Conservation (phyloP, 2,329 filamentous ascomycete genomes). For the Cladorrhinum sp. region DNA sequence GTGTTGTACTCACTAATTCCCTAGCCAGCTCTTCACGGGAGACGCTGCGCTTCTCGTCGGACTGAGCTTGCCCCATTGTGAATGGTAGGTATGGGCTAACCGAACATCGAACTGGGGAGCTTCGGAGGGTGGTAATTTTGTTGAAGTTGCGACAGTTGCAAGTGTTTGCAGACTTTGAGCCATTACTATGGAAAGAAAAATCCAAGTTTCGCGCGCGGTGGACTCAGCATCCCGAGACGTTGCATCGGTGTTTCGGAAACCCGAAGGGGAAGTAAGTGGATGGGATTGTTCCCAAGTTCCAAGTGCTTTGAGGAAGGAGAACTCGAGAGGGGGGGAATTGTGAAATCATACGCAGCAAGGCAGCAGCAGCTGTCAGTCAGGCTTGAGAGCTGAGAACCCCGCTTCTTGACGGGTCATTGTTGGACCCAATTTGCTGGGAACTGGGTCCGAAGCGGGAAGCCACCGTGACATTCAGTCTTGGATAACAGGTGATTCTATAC, state of each 20-base stretch:
- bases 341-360: neutral
- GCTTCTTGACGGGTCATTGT: neutral
- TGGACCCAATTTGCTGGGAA: neutral
- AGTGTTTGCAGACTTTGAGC: neutral
- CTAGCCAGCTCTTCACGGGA: constrained; percentile 51
- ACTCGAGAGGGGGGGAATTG: neutral
- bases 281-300: neutral
- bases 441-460: neutral
- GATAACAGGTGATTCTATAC: neutral
- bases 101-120: constrained; percentile 7
- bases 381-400: neutral
- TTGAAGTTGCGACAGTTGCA: neutral
- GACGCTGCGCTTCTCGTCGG: constrained; percentile 43
- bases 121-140: neutral
- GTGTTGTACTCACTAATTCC: constrained; percentile 44
- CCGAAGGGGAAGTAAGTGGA: neutral
- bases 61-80: constrained; percentile 53
- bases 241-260: neutral
- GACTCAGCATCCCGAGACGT: neutral
- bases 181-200: neutral
- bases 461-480: neutral
- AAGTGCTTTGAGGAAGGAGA: neutral
- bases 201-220: neutral
- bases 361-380: neutral
- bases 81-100: neutral